These are phyloP conservation scores for Fusarium begoniae DNA, from an alignment of 2,329 filamentous ascomycete species.

Conservation along the genomic window DNA sequence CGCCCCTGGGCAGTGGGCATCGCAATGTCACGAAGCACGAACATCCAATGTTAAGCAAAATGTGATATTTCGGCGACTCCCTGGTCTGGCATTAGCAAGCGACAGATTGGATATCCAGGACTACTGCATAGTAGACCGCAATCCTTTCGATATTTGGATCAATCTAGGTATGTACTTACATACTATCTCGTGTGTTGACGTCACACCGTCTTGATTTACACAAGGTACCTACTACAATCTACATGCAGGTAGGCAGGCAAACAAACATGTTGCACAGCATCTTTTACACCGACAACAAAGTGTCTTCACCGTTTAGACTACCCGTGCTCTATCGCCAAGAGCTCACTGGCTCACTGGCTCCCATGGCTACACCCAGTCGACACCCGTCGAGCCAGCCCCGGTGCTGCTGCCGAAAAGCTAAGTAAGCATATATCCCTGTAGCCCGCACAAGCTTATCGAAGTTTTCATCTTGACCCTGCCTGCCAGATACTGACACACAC, in stretches of 20 bases:
- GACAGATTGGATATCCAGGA: not conserved
- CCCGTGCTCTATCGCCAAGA: constrained; percentile 37
- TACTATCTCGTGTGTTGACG: not conserved
- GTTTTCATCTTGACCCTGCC: constrained; percentile 27
- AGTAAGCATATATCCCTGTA: constrained; percentile 13
- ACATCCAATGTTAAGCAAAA: not conserved
- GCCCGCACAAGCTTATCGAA: constrained; percentile 35
- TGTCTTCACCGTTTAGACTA: not conserved
- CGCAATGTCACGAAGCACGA: not conserved
- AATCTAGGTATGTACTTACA: not conserved
- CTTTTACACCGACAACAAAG: constrained; percentile 22
- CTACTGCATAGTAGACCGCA: not conserved
- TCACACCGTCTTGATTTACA: constrained; percentile 32
- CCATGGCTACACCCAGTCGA: not conserved
- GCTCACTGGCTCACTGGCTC: constrained; percentile 32
- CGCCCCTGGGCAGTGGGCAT: not conserved
- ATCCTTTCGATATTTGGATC: not conserved
- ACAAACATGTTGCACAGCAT: not conserved
- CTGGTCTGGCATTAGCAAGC: not conserved
- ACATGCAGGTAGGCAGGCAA: not conserved
- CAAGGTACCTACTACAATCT: not conserved
- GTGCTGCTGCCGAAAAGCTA: constrained; percentile 20
- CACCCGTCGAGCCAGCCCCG: constrained; percentile 18
- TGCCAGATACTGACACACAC: constrained; percentile 12
- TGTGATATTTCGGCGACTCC: not conserved